phyloP scores from a whole-genome alignment of 805 yeast genomes.

The Kluyveromyces lactis region DNA sequence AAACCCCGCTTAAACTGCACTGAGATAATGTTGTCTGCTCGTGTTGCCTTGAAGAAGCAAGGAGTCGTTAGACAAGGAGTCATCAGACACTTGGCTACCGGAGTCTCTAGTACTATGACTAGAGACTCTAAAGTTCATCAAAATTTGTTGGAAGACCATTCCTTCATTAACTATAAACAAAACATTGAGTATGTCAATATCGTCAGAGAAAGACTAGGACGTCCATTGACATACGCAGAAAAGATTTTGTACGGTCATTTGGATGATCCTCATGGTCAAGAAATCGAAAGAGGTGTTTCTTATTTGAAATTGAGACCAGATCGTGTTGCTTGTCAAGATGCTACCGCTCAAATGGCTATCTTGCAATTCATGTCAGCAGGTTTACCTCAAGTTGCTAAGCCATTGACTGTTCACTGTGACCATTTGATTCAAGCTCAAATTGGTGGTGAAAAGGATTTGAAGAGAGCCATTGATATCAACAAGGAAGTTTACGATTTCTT shows the following conservation, averaged over 20 bases:
- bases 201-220: slow-evolving; percentile 69
- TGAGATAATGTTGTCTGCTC: slow-evolving; percentile 27
- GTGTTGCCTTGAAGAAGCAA: slow-evolving; percentile 18
- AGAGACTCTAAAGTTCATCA: slow-evolving; percentile 70
- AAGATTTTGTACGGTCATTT: slow-evolving; percentile 91
- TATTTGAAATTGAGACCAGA: slow-evolving; percentile 94
- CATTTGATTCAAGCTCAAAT: slow-evolving; percentile 94
- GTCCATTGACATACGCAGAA: slow-evolving; percentile 94
- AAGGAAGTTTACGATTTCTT: slow-evolving; percentile 92
- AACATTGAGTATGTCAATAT: slow-evolving; percentile 82
- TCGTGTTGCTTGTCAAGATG: slow-evolving; percentile 98
- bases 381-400: slow-evolving; percentile 83
- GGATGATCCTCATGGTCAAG: slow-evolving; percentile 85
- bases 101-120: slow-evolving; percentile 29
- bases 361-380: slow-evolving; percentile 96
- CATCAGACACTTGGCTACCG: slow-evolving; percentile 35
- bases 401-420: slow-evolving; percentile 96
- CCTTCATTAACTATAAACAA: slow-evolving; percentile 86
- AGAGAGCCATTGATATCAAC: slow-evolving; percentile 79
- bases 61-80: slow-evolving; percentile 5
- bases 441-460: slow-evolving; percentile 81
- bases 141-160: slow-evolving; percentile 73
- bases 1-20: too few relatives aligned
- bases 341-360: slow-evolving; percentile 97
- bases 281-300: slow-evolving; percentile 77